Base-by-base conservation (phyloP, 805 yeast genomes). In the Jamesozyma lodderae region DNA sequence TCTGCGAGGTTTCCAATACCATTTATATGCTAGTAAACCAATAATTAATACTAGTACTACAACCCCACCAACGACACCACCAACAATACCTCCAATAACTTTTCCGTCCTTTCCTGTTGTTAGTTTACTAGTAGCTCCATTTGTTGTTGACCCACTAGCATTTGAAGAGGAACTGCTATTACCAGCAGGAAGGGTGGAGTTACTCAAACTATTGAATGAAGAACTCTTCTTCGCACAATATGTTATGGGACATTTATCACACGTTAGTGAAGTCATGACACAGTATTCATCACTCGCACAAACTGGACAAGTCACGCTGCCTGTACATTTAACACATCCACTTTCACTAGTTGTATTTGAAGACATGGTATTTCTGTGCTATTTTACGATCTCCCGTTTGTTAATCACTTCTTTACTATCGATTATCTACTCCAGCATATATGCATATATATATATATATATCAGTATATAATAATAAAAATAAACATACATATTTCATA, bases 1-100 rank as follows among this genome's bases (percentile, higher is more conserved):
- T 42, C 58, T 52, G 46, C 61, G 64, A 13, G 43, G 41, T 43
- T 60, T 63, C 66, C 70, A 69, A 49, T 61, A 67, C 45, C 57
- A 66, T 44, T 68, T 64, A 41, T 70, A 63, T 20, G 68, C 53
- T 35, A 53, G 66, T 44, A 69, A 63, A 18, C 64, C 47, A 20
- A 64, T 43, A 1, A 66, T 46, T 9, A 60, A 51, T 1, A 67
- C 51, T 4, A 72, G 42, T 1, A 73, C 47, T 1, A 63, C 47
- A 0, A 62, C 61, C 0, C 73, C 52, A 6, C 67, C 73, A 1
- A 64, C 69, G 2, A 74, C 66, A 14, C 81, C 79, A 15, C 83
- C 88, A 2, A 77, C 87, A 2, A 77, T 70, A 1, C 79, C 77
- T 19, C 87, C 88, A 17, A 87, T 90, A 0, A 79, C 82, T 16